These are phyloP conservation scores for Glycyrrhiza uralensis DNA, from an alignment of 306 rosid genomes.

Conservation along the genomic window DNA sequence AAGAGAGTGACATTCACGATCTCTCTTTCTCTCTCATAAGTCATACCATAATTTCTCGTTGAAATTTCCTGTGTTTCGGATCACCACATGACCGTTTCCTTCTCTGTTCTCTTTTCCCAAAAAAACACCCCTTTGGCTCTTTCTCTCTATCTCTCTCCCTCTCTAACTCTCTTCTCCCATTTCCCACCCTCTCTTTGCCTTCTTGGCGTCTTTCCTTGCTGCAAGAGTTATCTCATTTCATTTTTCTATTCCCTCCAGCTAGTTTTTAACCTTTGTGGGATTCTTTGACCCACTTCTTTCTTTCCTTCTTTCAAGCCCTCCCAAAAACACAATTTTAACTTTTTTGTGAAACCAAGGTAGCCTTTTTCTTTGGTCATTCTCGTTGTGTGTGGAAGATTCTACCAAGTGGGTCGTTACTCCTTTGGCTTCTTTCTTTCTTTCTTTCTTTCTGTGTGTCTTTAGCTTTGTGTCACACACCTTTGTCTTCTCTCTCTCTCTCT, in stretches of 20 bases:
- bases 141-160: background rate
- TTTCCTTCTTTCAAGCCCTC: too few species aligned
- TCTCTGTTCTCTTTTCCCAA: constrained; percentile 29
- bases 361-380: constrained; percentile 31
- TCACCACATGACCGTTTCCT: constrained; percentile 78
- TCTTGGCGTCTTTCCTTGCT: constrained; percentile 37
- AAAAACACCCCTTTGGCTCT: background rate
- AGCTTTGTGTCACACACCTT: background rate
- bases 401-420: constrained; percentile 38
- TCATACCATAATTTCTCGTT: constrained; percentile 17
- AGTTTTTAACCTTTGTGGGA: constrained; percentile 31
- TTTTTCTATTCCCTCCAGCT: constrained; percentile 13
- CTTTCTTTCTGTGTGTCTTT: background rate
- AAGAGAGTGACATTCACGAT: constrained; percentile 60
- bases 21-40: constrained; percentile 32
- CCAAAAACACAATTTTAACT: background rate
- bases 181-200: background rate
- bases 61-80: constrained; percentile 42
- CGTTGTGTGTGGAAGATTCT: constrained; percentile 37
- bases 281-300: constrained; percentile 53
- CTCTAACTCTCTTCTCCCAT: background rate
- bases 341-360: constrained; percentile 31
- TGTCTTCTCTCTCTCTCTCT: constrained; percentile 15
- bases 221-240: constrained; percentile 29
- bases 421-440: constrained; percentile 14